Percentiles rank a stretch among this genome's conserved stretches.
Conservation (phyloP, 306 rosid genomes). For the Rosa chinensis region DNA sequence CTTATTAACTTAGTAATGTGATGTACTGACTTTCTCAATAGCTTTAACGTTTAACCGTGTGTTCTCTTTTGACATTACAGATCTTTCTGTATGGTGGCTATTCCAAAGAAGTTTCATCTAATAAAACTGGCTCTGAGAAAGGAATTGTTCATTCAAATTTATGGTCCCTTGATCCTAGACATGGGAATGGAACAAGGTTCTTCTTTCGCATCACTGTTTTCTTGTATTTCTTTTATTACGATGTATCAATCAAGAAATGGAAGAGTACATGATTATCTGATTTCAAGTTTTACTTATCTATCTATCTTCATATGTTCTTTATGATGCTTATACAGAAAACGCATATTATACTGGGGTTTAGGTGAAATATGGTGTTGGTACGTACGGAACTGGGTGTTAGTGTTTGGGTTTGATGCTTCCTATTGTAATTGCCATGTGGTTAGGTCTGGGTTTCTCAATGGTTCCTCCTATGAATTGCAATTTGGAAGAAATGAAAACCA, state of each 20-base stretch:
- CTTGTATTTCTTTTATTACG: slow-evolving; percentile 6
- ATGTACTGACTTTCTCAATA: background rate
- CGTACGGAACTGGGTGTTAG: too few relatives aligned
- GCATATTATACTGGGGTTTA: background rate
- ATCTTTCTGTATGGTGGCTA: slow-evolving; percentile 93
- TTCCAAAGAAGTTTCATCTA: slow-evolving; percentile 88
- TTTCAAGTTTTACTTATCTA: background rate
- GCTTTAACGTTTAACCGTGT: background rate
- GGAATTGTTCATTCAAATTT: slow-evolving; percentile 90
- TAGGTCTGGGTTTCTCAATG: too few relatives aligned
- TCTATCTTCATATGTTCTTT: background rate
- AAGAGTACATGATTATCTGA: background rate
- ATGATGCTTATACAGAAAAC: background rate
- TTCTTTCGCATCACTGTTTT: too few relatives aligned
- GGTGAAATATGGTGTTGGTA: too few relatives aligned
- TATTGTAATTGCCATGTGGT: too few relatives aligned
- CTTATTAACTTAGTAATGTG: slow-evolving; percentile 7
- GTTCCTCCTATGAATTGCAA: too few relatives aligned
- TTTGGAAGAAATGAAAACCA: too few relatives aligned
- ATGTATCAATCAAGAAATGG: background rate
- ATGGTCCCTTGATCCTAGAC: slow-evolving; percentile 99
- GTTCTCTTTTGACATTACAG: slow-evolving; percentile 48
- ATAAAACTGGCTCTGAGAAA: slow-evolving; percentile 71
- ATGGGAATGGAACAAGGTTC: slow-evolving; percentile 99
- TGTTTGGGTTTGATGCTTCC: too few relatives aligned